Base-by-base conservation (phyloP, 352 stramenopile genomes). In the Phytophthora cryptogea region DNA sequence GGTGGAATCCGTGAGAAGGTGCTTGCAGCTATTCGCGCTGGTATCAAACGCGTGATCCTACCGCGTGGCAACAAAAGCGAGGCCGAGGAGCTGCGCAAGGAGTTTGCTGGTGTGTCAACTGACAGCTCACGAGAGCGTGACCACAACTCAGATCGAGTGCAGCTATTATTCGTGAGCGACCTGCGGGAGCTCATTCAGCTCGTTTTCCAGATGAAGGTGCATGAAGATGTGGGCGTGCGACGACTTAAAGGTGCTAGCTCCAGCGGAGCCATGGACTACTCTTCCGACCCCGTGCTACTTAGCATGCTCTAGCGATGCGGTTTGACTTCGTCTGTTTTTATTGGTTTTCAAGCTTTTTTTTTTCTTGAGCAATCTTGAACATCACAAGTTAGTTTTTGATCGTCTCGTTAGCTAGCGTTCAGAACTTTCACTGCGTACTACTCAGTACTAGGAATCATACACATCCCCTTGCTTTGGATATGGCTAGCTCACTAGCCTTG, bases 1-100 rank as follows among this genome's bases (percentile, higher is more conserved):
- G 88, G 89, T n/a, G 90, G 89, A 16, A 91, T 97, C 44, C 88
- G 90, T 16, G 88, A 97, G 52, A 97, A 97, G 68, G 82, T 96
- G 14, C 64, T 97, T 10, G 88, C 88, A 27, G 90, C 90, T 20
- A 88, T 92, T 57, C 81, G 87, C 13, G 89, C 86, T 14, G 89
- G 88, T 2, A 92, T 97, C 55, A 87, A 84, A 57, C 86, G 83
- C 27, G 72, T 96, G 11, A 78, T 96, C 26, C 54, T 95, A 16
- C 87, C 87, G 3, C 73, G 74, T 36, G 83, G 78, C 33, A 96
- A 96, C 54, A 63, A 84, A 47, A 76, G 73, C 42, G 87, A 96
- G 55, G 79, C 81, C 6, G 75, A 90, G 20, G 83, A 92, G 50
- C 67, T 93, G 8, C 68, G 71, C 16, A 74, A 78, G 26, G 85